Conservation (phyloP, 352 stramenopile genomes). For the Pythium folliculosum region DNA sequence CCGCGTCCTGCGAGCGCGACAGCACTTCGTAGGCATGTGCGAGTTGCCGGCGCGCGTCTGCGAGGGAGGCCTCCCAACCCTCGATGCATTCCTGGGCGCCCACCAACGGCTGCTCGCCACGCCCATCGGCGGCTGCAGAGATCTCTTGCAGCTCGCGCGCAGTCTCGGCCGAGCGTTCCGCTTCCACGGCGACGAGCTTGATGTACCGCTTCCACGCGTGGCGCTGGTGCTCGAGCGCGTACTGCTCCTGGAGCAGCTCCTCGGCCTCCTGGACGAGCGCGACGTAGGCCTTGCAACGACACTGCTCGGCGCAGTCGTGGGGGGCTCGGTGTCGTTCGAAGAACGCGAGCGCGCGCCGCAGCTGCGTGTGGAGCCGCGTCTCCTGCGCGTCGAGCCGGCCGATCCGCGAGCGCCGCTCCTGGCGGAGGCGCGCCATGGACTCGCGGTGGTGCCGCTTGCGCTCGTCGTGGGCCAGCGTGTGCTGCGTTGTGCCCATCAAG, state of each 20-base stretch:
- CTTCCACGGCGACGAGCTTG: neutral
- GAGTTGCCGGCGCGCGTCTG: neutral
- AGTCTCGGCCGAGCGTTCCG: neutral
- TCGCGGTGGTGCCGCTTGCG: constrained; percentile 3
- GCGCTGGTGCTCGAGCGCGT: constrained; percentile 13
- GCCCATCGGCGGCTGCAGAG: neutral
- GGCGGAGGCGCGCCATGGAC: constrained; percentile 1
- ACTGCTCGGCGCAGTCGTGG: neutral
- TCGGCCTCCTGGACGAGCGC: neutral
- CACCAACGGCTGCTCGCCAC: neutral
- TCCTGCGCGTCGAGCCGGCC: neutral
- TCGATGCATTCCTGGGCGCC: neutral
- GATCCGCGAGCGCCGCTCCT: neutral
- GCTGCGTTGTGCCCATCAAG: neutral
- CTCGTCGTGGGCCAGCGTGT: neutral
- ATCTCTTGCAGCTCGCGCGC: neutral
- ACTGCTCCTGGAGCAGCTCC: constrained; percentile 3
- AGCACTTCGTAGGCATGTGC: neutral
- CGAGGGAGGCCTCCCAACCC: neutral
- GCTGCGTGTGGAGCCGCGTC: neutral
- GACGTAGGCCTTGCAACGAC: neutral
- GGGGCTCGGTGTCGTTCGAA: neutral
- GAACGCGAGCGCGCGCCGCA: neutral
- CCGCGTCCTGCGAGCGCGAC: neutral
- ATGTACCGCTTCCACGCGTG: neutral